Percentiles rank a stretch among this genome's conserved stretches.
Evolutionary conservation across 2,329 filamentous ascomycete species (phyloP).

Genomic region (Nigrospora osmanthi): DNA sequence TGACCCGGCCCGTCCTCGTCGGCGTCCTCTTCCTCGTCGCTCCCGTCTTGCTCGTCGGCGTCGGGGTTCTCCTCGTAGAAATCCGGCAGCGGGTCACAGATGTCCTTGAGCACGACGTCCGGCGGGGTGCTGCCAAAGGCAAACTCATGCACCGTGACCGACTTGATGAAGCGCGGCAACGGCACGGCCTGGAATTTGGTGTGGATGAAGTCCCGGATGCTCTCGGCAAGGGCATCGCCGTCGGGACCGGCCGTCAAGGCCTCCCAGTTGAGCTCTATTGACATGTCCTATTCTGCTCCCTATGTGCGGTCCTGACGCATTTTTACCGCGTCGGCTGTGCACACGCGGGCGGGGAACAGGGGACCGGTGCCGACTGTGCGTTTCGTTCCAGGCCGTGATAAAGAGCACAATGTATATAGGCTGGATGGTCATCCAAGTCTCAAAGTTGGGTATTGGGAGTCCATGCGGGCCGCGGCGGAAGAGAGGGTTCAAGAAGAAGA

Average conservation of each 20-base stretch:
- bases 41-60: slow-evolving; percentile 48
- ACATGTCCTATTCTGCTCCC: slow-evolving; percentile 50
- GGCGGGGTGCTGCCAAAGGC: slow-evolving; percentile 81
- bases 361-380: no score
- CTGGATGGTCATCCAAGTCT: no score
- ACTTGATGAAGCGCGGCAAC: slow-evolving; percentile 92
- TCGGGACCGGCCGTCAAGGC: slow-evolving; percentile 84
- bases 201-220: slow-evolving; percentile 89
- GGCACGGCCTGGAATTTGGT: slow-evolving; percentile 89
- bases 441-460: no score
- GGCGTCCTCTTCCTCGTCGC: slow-evolving; percentile 35
- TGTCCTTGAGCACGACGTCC: slow-evolving; percentile 87
- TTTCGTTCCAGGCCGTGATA: no score
- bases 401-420: no score
- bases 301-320: no score
- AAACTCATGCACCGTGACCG: slow-evolving; percentile 89
- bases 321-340: no score
- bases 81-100: slow-evolving; percentile 89
- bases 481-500: no score
- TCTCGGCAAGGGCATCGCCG: slow-evolving; percentile 73
- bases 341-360: no score
- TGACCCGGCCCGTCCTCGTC: slow-evolving; percentile 23
- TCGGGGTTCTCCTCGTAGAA: slow-evolving; percentile 85
- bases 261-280: slow-evolving; percentile 96
- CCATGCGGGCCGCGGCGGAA: no score